These are phyloP conservation scores for Erigeron philadelphicus DNA, from an alignment of 140 eudicot genomes.

Conservation along the genomic window DNA sequence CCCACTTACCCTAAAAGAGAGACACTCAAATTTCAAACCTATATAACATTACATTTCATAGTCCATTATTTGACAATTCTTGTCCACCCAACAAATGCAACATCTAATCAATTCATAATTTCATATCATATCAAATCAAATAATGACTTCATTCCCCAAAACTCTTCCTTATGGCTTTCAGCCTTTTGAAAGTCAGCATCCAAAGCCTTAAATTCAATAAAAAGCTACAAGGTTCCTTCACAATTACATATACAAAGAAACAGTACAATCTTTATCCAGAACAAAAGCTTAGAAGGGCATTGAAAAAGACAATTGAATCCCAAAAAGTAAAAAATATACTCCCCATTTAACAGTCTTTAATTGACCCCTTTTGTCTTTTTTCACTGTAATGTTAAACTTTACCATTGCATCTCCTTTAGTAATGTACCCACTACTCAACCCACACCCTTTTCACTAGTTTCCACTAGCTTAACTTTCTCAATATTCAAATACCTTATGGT, in stretches of 20 bases:
- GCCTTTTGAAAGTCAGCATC: slow-evolving; percentile 43
- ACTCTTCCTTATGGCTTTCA: slow-evolving; percentile 36
- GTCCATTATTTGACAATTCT: slow-evolving; percentile 26
- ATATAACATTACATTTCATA: slow-evolving; percentile 36
- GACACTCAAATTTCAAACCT: slow-evolving; percentile 23
- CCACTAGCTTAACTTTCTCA: slow-evolving; percentile 35
- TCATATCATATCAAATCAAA: slow-evolving; percentile 30
- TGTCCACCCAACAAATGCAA: slow-evolving; percentile 31
- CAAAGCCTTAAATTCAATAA: slow-evolving; percentile 26
- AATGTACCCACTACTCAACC: slow-evolving; percentile 18
- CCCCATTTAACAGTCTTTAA: slow-evolving; percentile 31
- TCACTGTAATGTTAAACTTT: slow-evolving; percentile 40
- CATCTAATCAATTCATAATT: slow-evolving; percentile 1
- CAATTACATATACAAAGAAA: slow-evolving; percentile 30
- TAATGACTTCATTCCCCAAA: slow-evolving; percentile 31
- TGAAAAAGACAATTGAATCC: slow-evolving; percentile 35
- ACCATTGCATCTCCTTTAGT: slow-evolving; percentile 31
- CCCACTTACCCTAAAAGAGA: slow-evolving; percentile 34
- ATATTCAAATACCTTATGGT: slow-evolving; percentile 30
- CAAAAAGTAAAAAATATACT: slow-evolving; percentile 21
- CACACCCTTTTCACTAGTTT: slow-evolving; percentile 39
- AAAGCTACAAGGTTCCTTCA: slow-evolving; percentile 23
- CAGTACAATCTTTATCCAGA: slow-evolving; percentile 30
- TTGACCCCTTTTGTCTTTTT: slow-evolving; percentile 37
- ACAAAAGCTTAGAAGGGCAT: slow-evolving; percentile 34